A percentile compares a stretch with the other conserved stretches of the same genome.
Conservation (phyloP, 2,329 filamentous ascomycete species). For the Penicillium rolfsii region DNA sequence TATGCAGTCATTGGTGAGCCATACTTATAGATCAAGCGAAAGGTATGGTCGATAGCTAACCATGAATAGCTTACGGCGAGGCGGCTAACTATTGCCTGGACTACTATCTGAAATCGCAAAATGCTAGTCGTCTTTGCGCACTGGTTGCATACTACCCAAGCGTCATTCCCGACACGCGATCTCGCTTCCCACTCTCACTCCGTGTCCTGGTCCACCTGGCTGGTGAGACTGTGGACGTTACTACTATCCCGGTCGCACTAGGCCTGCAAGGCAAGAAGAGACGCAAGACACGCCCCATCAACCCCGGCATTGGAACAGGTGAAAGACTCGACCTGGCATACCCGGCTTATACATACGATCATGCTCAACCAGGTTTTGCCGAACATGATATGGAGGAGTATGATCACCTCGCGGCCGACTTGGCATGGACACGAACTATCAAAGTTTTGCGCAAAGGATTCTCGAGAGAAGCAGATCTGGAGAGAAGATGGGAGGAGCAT, state of each 20-base stretch:
- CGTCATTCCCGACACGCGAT: constrained; percentile 56
- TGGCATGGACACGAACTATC: constrained; percentile 71
- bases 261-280: constrained; percentile 57
- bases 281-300: constrained; percentile 53
- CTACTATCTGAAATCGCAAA: constrained; percentile 59
- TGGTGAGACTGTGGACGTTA: constrained; percentile 53
- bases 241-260: constrained; percentile 54
- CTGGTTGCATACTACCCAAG: constrained; percentile 67
- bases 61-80: constrained; percentile 60
- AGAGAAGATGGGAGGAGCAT: constrained; percentile 42
- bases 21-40: neutral
- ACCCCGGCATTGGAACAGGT: constrained; percentile 56
- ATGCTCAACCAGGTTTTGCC: constrained; percentile 67
- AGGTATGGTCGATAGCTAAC: neutral
- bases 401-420: constrained; percentile 63
- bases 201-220: constrained; percentile 63
- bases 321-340: constrained; percentile 43
- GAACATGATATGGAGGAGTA: constrained; percentile 71
- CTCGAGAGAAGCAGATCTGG: constrained; percentile 42
- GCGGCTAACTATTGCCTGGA: constrained; percentile 64
- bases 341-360: constrained; percentile 57
- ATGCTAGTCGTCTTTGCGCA: constrained; percentile 57
- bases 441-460: constrained; percentile 64
- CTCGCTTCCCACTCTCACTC: constrained; percentile 41
- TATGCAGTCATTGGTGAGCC: constrained; percentile 64